phyloP scores from a whole-genome alignment of 768 basidiomycete genomes.

The Boletus barrowsii region DNA sequence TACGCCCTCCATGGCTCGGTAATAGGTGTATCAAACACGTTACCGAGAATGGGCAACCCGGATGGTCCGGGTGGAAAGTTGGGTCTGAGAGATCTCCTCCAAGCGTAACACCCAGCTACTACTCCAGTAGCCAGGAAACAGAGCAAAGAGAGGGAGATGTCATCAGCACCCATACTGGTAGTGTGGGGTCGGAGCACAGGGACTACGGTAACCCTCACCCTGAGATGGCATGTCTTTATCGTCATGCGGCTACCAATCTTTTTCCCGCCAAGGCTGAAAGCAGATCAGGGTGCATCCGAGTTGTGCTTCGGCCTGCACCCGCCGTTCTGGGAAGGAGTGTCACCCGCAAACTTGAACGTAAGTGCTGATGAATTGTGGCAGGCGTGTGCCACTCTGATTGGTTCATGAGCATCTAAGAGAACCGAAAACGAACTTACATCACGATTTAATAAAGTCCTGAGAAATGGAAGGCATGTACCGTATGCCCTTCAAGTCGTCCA shows the following conservation, averaged over 20 bases:
- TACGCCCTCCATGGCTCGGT: conserved; percentile 6
- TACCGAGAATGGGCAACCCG: conserved; percentile 6
- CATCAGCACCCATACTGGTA: neutral
- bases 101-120: neutral
- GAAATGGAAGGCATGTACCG: neutral
- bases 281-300: too few species aligned
- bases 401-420: neutral
- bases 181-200: neutral
- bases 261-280: neutral
- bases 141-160: neutral
- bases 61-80: conserved; percentile 4
- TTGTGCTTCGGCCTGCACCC: neutral
- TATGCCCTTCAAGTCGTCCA: too few species aligned
- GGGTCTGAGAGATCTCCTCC: neutral
- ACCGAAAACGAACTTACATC: neutral
- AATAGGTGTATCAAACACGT: conserved; percentile 4
- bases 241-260: neutral
- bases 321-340: neutral
- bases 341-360: too few species aligned
- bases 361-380: too few species aligned
- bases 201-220: neutral
- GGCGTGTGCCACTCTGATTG: neutral
- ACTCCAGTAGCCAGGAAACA: neutral
- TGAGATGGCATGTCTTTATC: neutral
- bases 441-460: neutral